Percentiles rank a stretch among this genome's conserved stretches.
Conservation (phyloP, 2,329 filamentous ascomycete genomes). For the Sporothrix variecibatus region DNA sequence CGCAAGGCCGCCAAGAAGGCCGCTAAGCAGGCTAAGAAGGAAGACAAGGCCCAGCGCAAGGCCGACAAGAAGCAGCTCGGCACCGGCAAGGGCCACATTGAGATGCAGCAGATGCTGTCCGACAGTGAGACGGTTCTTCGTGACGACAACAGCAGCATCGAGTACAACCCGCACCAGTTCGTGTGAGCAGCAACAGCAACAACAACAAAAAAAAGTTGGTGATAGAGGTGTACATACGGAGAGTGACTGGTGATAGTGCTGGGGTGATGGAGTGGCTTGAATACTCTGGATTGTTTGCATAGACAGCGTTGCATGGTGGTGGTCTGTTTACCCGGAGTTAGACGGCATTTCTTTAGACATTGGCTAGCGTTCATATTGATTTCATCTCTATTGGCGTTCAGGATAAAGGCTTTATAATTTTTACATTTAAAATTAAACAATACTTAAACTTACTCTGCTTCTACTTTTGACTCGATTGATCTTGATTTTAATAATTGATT, state of each 20-base stretch:
- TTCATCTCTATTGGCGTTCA: neutral
- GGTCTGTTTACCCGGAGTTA: neutral
- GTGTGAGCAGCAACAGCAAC: neutral
- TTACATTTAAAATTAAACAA: neutral
- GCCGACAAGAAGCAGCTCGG: constrained; percentile 7
- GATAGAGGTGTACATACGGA: no score
- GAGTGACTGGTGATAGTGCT: neutral
- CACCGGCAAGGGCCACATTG: constrained; percentile 10
- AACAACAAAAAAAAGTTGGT: neutral
- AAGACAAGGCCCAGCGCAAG: constrained; percentile 22
- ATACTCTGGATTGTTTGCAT: neutral
- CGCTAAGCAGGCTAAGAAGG: constrained; percentile 4
- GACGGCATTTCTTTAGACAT: neutral
- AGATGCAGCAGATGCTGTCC: constrained; percentile 8
- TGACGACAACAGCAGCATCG: neutral
- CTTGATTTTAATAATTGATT: neutral
- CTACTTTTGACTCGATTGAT: neutral
- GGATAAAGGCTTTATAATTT: neutral
- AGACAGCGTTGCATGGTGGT: neutral
- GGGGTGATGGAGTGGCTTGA: neutral
- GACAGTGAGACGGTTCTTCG: neutral
- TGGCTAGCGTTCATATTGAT: neutral
- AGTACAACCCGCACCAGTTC: neutral
- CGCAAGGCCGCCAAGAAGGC: constrained; percentile 42
- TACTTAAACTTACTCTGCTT: neutral